Evolutionary conservation across 192 early-diverging fungal genomes (phyloP), one percentile per base, ranked within the genome.

Genomic region (Diversispora epigaea): DNA sequence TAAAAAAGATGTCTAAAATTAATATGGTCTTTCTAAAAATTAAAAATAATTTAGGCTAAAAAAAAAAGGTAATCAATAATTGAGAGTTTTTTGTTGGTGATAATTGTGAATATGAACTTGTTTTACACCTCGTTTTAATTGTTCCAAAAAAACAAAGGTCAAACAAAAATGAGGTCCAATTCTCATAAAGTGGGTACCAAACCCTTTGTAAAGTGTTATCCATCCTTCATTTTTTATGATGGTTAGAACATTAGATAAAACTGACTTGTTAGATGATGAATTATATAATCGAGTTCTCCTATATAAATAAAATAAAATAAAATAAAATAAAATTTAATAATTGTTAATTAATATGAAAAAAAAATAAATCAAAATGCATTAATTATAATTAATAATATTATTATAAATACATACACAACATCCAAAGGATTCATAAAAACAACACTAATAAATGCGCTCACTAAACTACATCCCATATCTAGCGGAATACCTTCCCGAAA

Each of bases 161-260:
- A 92, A 77, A 50, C 89, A 91, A 62, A 92, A 92, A 75, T 92
- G 91, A 49, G 91, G 91, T 15, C 91, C 91, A 73, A 92, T 92
- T 39, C 91, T 84, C 78, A 92, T 84, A 69, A 92, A 92, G 54
- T 92, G 91, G 5, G 90, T 88, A 17, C 81, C 79, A 70, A 91
- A 87, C 62, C 91, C 91, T 69, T 89, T 90, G 78, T 92, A 92
- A 57, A 92, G 89, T 3, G 91, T 87, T 11, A 79, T 69, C 22
- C 79, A 78, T 14, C 91, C 91, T 79, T 92, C 91, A 69, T 81
- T 77, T 58, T 78, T 75, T 50, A 82, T 77, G 40, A 90, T 87
- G n/a, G 86, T 91, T 17, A 69, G 84, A 45, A 91, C 75, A 64
- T 77, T 80, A 15, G 75, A 58, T 21, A 80, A 69, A 32, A 76